A percentile compares a stretch with the other conserved stretches of the same genome.
phyloP scores from a whole-genome alignment of 345 rosid genomes.

The Anastatica hierochuntica region DNA sequence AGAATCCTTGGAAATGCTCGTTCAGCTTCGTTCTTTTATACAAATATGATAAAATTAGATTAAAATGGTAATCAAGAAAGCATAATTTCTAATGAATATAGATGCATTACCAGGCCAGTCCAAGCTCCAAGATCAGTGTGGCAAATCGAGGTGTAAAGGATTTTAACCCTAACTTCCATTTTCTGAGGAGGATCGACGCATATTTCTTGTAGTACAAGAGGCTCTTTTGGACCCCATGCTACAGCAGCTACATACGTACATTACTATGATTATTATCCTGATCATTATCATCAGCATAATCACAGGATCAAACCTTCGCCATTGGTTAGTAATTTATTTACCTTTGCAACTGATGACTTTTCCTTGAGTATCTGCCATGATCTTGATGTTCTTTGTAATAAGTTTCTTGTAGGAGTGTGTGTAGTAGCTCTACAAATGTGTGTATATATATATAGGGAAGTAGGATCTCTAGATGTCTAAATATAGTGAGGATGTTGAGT shows the following conservation, averaged over 20 bases:
- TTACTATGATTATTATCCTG: too few relatives aligned
- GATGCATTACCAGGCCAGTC: too few relatives aligned
- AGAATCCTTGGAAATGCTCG: slow-evolving; percentile 55
- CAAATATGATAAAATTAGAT: too few relatives aligned
- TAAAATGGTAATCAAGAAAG: too few relatives aligned
- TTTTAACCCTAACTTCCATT: slow-evolving; percentile 47
- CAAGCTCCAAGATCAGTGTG: slow-evolving; percentile 47
- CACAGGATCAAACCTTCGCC: too few relatives aligned
- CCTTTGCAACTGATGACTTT: slow-evolving; percentile 28
- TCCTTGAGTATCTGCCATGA: slow-evolving; percentile 21
- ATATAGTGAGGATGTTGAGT: slow-evolving; percentile 2
- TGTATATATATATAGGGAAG: not conserved
- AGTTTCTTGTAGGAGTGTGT: not conserved
- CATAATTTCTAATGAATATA: too few relatives aligned
- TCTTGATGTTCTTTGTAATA: not conserved
- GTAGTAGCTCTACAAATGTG: not conserved
- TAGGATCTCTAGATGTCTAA: not conserved
- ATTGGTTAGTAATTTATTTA: slow-evolving; percentile 2
- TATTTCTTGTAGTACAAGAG: slow-evolving; percentile 46
- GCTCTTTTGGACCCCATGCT: slow-evolving; percentile 43
- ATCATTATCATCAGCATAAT: too few relatives aligned
- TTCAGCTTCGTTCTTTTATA: slow-evolving; percentile 29
- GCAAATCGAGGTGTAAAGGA: slow-evolving; percentile 55
- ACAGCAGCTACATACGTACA: slow-evolving; percentile 52
- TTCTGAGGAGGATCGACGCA: slow-evolving; percentile 56